Percentiles rank a stretch among this genome's conserved stretches.
Evolutionary conservation across 805 yeast species (phyloP).

Genomic region (Wickerhamiella bombiphila): DNA sequence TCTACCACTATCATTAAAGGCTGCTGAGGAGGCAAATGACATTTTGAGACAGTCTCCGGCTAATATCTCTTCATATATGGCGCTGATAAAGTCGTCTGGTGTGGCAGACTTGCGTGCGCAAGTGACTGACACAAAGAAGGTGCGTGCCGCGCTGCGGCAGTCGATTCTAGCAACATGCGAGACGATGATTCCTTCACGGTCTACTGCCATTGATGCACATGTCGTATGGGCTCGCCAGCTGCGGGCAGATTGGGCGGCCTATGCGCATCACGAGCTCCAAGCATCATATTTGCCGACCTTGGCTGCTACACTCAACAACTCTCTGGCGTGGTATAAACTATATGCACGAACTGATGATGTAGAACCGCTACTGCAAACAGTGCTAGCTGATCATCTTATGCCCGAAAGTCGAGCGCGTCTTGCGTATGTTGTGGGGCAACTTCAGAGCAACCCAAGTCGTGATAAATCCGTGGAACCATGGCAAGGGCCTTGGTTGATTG

Average conservation of each 20-base stretch:
- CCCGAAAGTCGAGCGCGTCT: constrained; percentile 20
- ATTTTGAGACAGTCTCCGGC: constrained; percentile 18
- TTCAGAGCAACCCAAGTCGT: constrained; percentile 10
- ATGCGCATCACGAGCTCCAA: constrained; percentile 28
- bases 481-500: background rate
- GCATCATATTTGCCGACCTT: constrained; percentile 19
- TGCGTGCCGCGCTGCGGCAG: constrained; percentile 11
- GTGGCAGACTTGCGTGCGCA: constrained; percentile 15
- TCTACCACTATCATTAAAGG: constrained; percentile 10
- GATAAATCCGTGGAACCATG: background rate
- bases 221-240: constrained; percentile 10
- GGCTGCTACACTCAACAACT: constrained; percentile 8
- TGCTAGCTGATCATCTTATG: constrained; percentile 15
- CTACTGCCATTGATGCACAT: constrained; percentile 6
- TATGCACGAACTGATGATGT: constrained; percentile 26
- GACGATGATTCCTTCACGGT: constrained; percentile 12
- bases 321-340: constrained; percentile 26
- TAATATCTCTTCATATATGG: constrained; percentile 17
- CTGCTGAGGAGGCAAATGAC: constrained; percentile 18
- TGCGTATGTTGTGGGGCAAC: constrained; percentile 23
- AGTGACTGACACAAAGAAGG: constrained; percentile 9
- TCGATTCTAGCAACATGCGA: constrained; percentile 21
- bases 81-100: constrained; percentile 14
- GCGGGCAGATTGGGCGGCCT: constrained; percentile 22
- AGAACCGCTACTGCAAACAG: constrained; percentile 15